Evolutionary conservation across 2,329 filamentous ascomycete genomes (phyloP), one percentile per base, ranked within the genome.

Genomic region (Sporothrix euskadiensis): DNA sequence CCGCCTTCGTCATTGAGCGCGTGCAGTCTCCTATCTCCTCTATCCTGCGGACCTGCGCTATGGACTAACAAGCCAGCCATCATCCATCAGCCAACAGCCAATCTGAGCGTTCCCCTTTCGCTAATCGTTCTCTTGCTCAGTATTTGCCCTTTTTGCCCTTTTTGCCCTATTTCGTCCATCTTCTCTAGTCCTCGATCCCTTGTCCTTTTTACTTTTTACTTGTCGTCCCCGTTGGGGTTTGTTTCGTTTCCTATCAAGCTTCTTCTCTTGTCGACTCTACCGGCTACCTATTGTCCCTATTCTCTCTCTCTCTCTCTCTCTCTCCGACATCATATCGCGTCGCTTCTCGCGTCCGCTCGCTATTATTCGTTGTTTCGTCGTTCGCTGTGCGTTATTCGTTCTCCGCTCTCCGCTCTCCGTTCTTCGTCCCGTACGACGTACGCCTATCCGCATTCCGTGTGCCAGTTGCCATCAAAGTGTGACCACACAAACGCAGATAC

Each of bases 381-480:
- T 35, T 35, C 35, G 35, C 35, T 35, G 35, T 35, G 35, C 35
- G 35, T 35, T 35, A 5, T 35, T 35, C 35, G 35, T 35, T 35
- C 4, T 35, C 35, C 3, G 49, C 16, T 14, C 14, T 56, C 7
- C 26, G 52, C 26, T 26, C 12, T 8, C 22, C 52, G 19, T 56
- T 56, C 52, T 22, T 35, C 39, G 35, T 26, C 59, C 32, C 35
- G 22, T 47, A 4, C 41, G 10, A 22, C n/a, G 8, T 35, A 35
- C 35, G 35, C 35, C 8, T 35, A 35, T 47, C n/a, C 39, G 22
- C 44, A 35, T 26, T 52, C 9, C n/a, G 26, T 49, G 8, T 14
- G n/a, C 47, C 65, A 35, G 41, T 68, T 19, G 10, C 59, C 59
- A 30, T 41, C 22, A 66, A 66, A 68, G 59, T 68, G 65, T 52